Conservation (phyloP, 2,329 filamentous ascomycete genomes). For the Elsinoe fawcettii region DNA sequence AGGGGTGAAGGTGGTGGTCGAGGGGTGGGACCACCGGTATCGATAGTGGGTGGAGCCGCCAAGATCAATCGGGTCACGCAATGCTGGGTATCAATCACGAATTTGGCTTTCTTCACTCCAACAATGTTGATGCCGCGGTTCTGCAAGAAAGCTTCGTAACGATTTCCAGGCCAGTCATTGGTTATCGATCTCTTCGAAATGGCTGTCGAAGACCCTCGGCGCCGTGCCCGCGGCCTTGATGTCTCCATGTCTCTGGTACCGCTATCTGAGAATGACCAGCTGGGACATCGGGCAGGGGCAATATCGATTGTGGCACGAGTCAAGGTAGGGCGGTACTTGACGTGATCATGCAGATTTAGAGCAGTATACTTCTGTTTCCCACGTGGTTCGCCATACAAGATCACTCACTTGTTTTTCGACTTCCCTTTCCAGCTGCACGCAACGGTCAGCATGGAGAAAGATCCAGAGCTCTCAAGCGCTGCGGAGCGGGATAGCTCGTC, state of each 20-base stretch:
- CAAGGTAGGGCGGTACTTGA: background rate
- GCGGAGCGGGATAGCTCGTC: background rate
- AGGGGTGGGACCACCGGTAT: background rate
- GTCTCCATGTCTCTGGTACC: background rate
- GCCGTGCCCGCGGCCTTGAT: background rate
- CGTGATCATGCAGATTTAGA: background rate
- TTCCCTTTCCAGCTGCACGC: background rate
- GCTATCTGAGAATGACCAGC: background rate
- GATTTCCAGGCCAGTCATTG: too few species aligned
- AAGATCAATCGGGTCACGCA: background rate
- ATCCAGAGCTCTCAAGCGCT: background rate
- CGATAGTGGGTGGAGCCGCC: background rate
- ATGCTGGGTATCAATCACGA: constrained; percentile 1
- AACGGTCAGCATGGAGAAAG: background rate
- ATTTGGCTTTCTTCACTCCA: background rate
- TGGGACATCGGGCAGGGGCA: background rate
- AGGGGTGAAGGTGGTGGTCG: too few species aligned
- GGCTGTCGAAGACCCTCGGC: background rate
- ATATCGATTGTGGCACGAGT: background rate
- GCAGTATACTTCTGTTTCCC: background rate
- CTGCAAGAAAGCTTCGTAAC: too few species aligned
- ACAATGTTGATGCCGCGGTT: background rate
- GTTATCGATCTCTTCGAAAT: too few species aligned
- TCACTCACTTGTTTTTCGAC: background rate
- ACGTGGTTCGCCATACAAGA: background rate